Base-by-base conservation (phyloP, 345 rosid species). In the Punica granatum region DNA sequence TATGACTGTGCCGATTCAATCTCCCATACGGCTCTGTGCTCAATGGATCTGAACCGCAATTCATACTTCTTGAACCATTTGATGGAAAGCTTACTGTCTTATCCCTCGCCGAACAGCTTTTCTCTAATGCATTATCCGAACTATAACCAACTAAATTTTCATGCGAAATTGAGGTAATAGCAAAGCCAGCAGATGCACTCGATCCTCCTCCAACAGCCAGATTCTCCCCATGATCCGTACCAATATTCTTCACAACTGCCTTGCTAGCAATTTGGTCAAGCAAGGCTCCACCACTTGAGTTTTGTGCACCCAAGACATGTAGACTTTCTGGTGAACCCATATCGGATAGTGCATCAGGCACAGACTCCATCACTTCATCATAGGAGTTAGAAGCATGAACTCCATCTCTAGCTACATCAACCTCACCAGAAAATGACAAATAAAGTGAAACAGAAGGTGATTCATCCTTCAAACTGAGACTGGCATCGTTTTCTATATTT, bases 11-110 rank as follows among this genome's bases (percentile, higher is more conserved):
- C 67, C 72, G 83, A 70, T 56, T 78, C 75, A 77, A 80, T 78
- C 71, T 78, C 77, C 79, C 82, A 75, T 72, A 69, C 41, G 60
- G 67, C 73, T 76, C 81, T 67, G 77, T 80, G 69, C 65, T 65
- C 49, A 35, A 31, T 33, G 79, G 67, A 71, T 72, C 77, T 46
- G 35, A 64, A 65, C 58, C 36, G 32, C 54, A 69, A 69, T 66
- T 69, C 72, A 66, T 69, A 58, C 33, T 77, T 63, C 73, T 77
- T 63, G 67, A 69, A 77, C 71, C 74, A 35, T 56, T 69, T 61
- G 75, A 66, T 61, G 81, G 78, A 71, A 77, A 70, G 21, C 32
- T 34, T 36, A 69, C 74, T 19, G 68, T 59, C 65, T 71, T 82
- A 65, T 68, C 75, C 65, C 68, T 56, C 54, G 73, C 71, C 64